Percentiles rank a stretch among this genome's conserved stretches.
These are phyloP conservation scores for Centaurea solstitialis DNA, from an alignment of 129 eudicot species.

Conservation along the genomic window DNA sequence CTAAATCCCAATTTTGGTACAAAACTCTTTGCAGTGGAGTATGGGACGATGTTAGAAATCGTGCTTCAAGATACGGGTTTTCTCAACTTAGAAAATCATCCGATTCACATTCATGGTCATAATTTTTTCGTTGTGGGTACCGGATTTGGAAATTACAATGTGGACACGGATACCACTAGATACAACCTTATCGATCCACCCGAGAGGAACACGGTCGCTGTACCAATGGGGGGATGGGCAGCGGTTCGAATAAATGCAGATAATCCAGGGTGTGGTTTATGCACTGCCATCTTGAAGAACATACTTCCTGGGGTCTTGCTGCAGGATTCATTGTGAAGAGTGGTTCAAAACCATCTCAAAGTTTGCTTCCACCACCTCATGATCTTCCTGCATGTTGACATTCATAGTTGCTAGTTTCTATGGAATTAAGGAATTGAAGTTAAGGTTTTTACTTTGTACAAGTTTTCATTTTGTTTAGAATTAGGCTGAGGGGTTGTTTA, in stretches of 20 bases:
- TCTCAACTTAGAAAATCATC: constrained; percentile 72
- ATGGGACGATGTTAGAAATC: constrained; percentile 64
- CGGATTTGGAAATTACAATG: constrained; percentile 67
- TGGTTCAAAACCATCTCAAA: constrained; percentile 53
- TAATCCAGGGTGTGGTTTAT: constrained; percentile 89
- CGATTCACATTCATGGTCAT: constrained; percentile 82
- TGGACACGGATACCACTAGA: constrained; percentile 33
- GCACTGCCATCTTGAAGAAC: constrained; percentile 85
- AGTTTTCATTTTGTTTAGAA: too few species aligned
- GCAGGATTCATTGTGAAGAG: constrained; percentile 56
- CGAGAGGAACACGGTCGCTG: constrained; percentile 85
- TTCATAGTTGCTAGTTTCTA: neutral
- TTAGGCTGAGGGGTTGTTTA: neutral
- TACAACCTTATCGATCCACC: constrained; percentile 82
- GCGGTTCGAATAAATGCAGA: constrained; percentile 59
- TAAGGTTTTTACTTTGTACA: neutral
- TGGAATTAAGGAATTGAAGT: too few species aligned
- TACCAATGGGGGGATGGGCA: constrained; percentile 89
- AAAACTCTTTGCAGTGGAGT: constrained; percentile 53
- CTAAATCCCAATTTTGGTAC: constrained; percentile 65
- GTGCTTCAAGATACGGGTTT: constrained; percentile 75
- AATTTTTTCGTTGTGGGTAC: constrained; percentile 73
- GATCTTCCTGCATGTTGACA: constrained; percentile 70
- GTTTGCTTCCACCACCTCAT: constrained; percentile 67
- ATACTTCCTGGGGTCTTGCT: constrained; percentile 85